These are phyloP conservation scores for Aspergillus leporis DNA, from an alignment of 495 filamentous ascomycete genomes.

Conservation along the genomic window DNA sequence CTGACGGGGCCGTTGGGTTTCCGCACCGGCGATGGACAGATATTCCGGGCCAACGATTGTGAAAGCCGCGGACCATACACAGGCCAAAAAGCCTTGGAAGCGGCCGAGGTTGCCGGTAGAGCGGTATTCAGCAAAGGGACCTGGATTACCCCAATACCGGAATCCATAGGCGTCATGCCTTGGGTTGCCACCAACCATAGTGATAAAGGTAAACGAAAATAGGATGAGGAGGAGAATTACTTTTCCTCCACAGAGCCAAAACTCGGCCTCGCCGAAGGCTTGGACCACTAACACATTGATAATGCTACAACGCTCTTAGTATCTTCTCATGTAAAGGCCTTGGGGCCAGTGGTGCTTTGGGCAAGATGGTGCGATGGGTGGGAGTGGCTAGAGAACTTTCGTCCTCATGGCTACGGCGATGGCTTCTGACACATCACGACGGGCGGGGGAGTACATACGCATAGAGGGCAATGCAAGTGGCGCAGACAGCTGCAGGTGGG, in stretches of 20 bases:
- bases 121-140: slow-evolving; percentile 51
- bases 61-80: slow-evolving; percentile 52
- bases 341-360: too few species aligned
- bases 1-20: slow-evolving; percentile 62
- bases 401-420: slow-evolving; percentile 40
- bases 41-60: slow-evolving; percentile 62
- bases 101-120: slow-evolving; percentile 62
- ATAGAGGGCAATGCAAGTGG: slow-evolving; percentile 52
- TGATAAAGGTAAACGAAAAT: slow-evolving; percentile 40
- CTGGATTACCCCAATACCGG: slow-evolving; percentile 50
- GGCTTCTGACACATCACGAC: slow-evolving; percentile 21
- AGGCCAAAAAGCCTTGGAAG: slow-evolving; percentile 70
- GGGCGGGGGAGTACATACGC: slow-evolving; percentile 41
- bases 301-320: neutral
- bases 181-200: slow-evolving; percentile 75
- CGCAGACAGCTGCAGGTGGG: slow-evolving; percentile 56
- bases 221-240: slow-evolving; percentile 66
- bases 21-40: slow-evolving; percentile 69
- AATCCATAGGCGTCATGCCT: slow-evolving; percentile 72
- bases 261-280: slow-evolving; percentile 69
- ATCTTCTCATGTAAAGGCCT: neutral
- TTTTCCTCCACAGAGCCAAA: slow-evolving; percentile 71
- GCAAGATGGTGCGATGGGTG: neutral
- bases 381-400: neutral
- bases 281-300: slow-evolving; percentile 21